These are phyloP conservation scores for Ustilago shanxiensis DNA, from an alignment of 1,284 basidiomycete genomes.

Conservation along the genomic window DNA sequence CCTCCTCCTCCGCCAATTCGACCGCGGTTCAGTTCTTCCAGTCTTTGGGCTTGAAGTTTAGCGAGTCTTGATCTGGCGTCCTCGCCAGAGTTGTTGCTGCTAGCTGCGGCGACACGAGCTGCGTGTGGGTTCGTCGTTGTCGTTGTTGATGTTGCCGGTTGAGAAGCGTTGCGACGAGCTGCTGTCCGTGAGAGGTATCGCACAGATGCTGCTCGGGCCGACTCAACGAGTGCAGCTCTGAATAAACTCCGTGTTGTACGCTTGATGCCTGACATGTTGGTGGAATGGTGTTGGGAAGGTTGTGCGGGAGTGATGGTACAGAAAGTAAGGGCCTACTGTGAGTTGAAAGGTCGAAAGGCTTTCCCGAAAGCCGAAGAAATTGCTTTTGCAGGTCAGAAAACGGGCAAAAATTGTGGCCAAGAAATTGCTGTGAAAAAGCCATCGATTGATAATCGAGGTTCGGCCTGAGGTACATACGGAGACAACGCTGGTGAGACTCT, in stretches of 20 bases:
- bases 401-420: background rate
- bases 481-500: too few relatives aligned
- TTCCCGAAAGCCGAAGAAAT: background rate
- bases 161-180: conserved; percentile 20
- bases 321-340: too few relatives aligned
- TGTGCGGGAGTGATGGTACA: background rate
- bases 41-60: conserved; percentile 30
- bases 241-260: background rate
- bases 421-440: background rate
- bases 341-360: background rate
- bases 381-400: background rate
- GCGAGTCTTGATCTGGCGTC: conserved; percentile 31
- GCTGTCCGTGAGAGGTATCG: background rate
- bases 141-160: conserved; percentile 17
- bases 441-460: too few relatives aligned
- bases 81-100: background rate
- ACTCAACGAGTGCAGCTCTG: background rate
- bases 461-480: too few relatives aligned
- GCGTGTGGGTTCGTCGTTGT: conserved; percentile 17
- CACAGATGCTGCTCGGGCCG: background rate
- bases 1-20: background rate
- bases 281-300: background rate
- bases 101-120: conserved; percentile 14
- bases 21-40: conserved; percentile 39
- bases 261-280: background rate